phyloP scores from a whole-genome alignment of 192 early-diverging fungal genomes.

The Coemansia sp. region DNA sequence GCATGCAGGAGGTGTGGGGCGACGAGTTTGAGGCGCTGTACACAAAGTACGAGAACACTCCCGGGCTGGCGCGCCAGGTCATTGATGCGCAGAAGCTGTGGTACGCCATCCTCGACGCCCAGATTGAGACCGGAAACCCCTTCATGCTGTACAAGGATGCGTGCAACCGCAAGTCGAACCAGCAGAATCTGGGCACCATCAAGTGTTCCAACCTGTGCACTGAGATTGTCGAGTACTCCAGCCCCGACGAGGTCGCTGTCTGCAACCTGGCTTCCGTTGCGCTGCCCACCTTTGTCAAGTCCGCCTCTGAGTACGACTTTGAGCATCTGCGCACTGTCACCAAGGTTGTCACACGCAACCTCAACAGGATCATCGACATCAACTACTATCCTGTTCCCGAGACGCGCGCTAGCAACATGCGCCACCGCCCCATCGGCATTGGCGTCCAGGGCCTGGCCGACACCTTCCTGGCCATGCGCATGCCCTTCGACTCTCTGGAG shows the following conservation, averaged over 20 bases:
- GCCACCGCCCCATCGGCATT: constrained; percentile 96
- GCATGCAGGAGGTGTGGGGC: constrained; percentile 91
- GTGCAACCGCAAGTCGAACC: constrained; percentile 98
- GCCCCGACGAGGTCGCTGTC: constrained; percentile 95
- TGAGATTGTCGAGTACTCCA: constrained; percentile 96
- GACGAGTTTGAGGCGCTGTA: constrained; percentile 90
- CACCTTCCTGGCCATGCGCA: constrained; percentile 92
- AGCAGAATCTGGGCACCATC: constrained; percentile 99
- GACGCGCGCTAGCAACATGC: constrained; percentile 87
- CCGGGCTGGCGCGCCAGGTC: constrained; percentile 81
- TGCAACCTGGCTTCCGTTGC: constrained; percentile 97
- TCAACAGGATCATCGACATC: constrained; percentile 97
- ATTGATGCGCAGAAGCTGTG: constrained; percentile 98
- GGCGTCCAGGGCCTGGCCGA: constrained; percentile 98
- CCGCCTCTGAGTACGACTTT: constrained; percentile 77
- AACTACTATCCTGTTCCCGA: constrained; percentile 96
- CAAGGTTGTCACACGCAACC: constrained; percentile 88
- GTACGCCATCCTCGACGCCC: constrained; percentile 94
- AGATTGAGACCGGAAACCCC: constrained; percentile 97
- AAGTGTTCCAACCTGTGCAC: constrained; percentile 98
- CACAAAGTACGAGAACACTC: constrained; percentile 76
- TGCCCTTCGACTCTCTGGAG: constrained; percentile 88
- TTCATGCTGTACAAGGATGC: constrained; percentile 99
- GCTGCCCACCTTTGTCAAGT: constrained; percentile 83
- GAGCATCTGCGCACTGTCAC: constrained; percentile 79